phyloP scores from a whole-genome alignment of 306 rosid genomes.

The Medicago arabica region DNA sequence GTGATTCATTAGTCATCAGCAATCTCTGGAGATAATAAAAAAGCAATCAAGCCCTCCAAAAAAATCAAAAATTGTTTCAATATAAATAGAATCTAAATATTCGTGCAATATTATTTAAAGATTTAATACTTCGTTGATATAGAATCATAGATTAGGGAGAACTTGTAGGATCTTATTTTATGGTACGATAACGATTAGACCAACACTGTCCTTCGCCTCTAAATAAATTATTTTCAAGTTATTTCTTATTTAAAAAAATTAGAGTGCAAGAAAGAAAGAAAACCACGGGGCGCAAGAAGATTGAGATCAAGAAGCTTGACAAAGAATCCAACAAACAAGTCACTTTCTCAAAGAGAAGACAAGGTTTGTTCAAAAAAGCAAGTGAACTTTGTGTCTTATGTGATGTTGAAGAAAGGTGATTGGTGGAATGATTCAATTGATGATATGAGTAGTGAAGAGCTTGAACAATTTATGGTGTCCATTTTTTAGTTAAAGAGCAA shows the following conservation, averaged over 20 bases:
- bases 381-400: conserved; percentile 60
- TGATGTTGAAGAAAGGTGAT: conserved; percentile 33
- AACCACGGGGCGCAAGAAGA: conserved; percentile 56
- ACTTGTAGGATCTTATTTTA: conserved; percentile 31
- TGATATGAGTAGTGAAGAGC: conserved; percentile 39
- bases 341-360: conserved; percentile 60
- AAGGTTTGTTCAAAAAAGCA: conserved; percentile 63
- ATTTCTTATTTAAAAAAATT: conserved; percentile 14
- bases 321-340: conserved; percentile 53
- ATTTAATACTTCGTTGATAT: no score
- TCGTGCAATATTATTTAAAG: background rate
- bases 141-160: conserved; percentile 29
- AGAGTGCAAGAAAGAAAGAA: no score
- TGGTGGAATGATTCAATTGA: conserved; percentile 57
- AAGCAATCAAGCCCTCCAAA: no score
- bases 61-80: no score
- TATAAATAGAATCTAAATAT: conserved; percentile 10
- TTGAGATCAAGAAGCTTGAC: conserved; percentile 58
- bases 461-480: conserved; percentile 43
- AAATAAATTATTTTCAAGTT: background rate
- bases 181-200: background rate
- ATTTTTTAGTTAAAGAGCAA: conserved; percentile 50
- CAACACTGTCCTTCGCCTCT: background rate
- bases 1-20: no score
- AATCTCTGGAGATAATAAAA: no score